These are phyloP conservation scores for Platismatia glauca DNA, from an alignment of 495 filamentous ascomycete genomes.

Conservation along the genomic window DNA sequence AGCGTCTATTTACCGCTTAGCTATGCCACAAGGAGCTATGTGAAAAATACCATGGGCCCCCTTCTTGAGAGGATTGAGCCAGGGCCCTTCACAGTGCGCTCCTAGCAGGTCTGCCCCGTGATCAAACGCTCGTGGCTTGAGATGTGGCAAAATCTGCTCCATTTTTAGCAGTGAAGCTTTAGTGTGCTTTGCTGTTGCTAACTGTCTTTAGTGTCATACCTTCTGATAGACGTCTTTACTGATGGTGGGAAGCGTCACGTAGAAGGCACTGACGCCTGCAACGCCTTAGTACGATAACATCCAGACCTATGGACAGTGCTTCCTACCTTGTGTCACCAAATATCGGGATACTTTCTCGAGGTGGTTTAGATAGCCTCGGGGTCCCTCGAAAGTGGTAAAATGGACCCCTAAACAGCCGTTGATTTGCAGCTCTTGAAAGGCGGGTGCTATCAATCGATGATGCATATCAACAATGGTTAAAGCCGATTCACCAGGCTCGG, in stretches of 20 bases:
- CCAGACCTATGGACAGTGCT: no score
- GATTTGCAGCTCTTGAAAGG: slow-evolving; percentile 77
- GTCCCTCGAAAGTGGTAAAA: slow-evolving; percentile 65
- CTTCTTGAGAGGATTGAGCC: slow-evolving; percentile 61
- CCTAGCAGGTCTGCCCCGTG: slow-evolving; percentile 73
- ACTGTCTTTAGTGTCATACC: slow-evolving; percentile 20
- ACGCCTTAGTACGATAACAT: no score
- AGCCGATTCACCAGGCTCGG: slow-evolving; percentile 29
- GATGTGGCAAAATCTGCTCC: slow-evolving; percentile 54
- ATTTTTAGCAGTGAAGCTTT: slow-evolving; percentile 4
- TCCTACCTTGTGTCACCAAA: slow-evolving; percentile 54
- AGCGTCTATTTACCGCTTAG: slow-evolving; percentile 10
- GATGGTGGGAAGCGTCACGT: slow-evolving; percentile 54
- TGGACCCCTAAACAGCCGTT: slow-evolving; percentile 84
- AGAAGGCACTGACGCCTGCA: slow-evolving; percentile 59
- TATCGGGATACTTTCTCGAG: slow-evolving; percentile 57
- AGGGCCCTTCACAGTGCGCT: slow-evolving; percentile 79
- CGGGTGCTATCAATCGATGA: slow-evolving; percentile 71
- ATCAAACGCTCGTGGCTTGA: slow-evolving; percentile 55
- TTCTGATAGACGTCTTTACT: slow-evolving; percentile 69
- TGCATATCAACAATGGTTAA: slow-evolving; percentile 57
- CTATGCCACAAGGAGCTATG: slow-evolving; percentile 4
- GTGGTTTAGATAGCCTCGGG: slow-evolving; percentile 55
- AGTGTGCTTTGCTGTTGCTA: background rate
- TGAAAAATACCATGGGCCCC: slow-evolving; percentile 59